Conservation (phyloP, 768 basidiomycete species). For the Pleurotus cornucopiae region DNA sequence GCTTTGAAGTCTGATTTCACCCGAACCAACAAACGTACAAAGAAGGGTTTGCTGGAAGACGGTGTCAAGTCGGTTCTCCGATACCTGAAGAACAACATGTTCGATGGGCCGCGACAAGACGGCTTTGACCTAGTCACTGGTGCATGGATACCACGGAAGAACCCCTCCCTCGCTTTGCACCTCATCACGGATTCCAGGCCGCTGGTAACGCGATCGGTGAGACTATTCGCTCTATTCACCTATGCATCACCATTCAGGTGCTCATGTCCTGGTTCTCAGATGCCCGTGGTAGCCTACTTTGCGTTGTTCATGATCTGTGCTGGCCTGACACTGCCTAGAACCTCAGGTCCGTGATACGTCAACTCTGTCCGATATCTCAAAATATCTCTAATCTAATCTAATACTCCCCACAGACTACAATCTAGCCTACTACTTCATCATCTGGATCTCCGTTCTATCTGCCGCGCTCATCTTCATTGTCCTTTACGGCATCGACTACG, state of each 20-base stretch:
- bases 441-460: conserved; percentile 70
- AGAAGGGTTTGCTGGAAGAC: conserved; percentile 77
- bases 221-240: conserved; percentile 22
- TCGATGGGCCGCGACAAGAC: conserved; percentile 92
- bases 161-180: conserved; percentile 63
- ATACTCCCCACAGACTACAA: conserved; percentile 63
- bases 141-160: conserved; percentile 79
- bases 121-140: conserved; percentile 94
- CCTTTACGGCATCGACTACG: conserved; percentile 89
- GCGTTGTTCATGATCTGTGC: conserved; percentile 87
- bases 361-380: neutral
- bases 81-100: conserved; percentile 94
- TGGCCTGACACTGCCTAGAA: conserved; percentile 79
- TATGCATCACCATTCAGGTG: neutral
- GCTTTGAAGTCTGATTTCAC: conserved; percentile 98
- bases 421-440: conserved; percentile 75
- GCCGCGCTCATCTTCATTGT: conserved; percentile 69
- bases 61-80: conserved; percentile 79
- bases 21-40: conserved; percentile 85
- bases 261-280: conserved; percentile 37
- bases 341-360: conserved; percentile 60
- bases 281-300: conserved; percentile 79
- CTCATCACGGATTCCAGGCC: conserved; percentile 78
- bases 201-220: conserved; percentile 77
- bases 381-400: neutral